Conservation (phyloP, 2,329 filamentous ascomycete species). For the Beauveria bassiana region DNA sequence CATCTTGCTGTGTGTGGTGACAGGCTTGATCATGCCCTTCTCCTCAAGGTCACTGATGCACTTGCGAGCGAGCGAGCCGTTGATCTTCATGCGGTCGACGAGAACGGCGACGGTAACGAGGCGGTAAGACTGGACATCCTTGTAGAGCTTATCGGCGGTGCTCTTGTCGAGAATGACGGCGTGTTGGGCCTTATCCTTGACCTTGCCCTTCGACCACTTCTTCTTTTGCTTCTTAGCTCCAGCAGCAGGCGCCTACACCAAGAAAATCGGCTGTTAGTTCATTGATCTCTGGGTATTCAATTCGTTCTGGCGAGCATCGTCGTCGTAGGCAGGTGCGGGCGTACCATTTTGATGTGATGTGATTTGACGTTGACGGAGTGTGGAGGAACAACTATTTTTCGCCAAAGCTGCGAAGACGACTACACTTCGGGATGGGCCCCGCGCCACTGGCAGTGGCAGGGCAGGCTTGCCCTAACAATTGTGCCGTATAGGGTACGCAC, state of each 20-base stretch:
- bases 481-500: conserved; percentile 22
- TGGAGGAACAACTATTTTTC: conserved; percentile 26
- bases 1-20: conserved; percentile 94
- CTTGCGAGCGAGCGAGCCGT: conserved; percentile 88
- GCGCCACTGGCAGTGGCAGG: conserved; percentile 22
- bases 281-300: conserved; percentile 13
- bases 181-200: conserved; percentile 99
- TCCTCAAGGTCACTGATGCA: conserved; percentile 91
- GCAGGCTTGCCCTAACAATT: conserved; percentile 35
- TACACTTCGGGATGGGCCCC: conserved; percentile 19
- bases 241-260: conserved; percentile 34
- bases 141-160: conserved; percentile 97
- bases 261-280: conserved; percentile 7
- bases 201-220: conserved; percentile 53
- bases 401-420: conserved; percentile 21
- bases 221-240: conserved; percentile 37
- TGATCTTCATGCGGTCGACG: conserved; percentile 99
- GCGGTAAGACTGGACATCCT: conserved; percentile 99
- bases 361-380: conserved; percentile 31
- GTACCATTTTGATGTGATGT: conserved; percentile 38
- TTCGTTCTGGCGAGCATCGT: conserved; percentile 5
- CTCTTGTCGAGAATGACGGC: conserved; percentile 97
- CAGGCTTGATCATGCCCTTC: conserved; percentile 97
- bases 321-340: conserved; percentile 14
- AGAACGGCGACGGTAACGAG: conserved; percentile 97